Evolutionary conservation across 345 rosid genomes (phyloP).

Genomic region (Pugionium cornutum): DNA sequence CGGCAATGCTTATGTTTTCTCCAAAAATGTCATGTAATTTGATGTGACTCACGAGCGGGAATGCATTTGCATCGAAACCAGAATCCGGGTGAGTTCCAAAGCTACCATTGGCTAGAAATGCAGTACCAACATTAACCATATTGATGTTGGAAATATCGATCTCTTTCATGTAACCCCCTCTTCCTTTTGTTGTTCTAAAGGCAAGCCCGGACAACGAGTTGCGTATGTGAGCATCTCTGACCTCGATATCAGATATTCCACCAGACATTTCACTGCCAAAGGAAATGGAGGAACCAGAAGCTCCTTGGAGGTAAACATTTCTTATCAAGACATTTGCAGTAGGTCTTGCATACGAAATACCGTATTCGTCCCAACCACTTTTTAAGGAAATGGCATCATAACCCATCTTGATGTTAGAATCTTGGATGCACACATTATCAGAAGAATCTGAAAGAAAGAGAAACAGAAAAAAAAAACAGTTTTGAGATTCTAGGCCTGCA

Average conservation of each 20-base stretch:
- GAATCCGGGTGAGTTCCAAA: constrained; percentile 58
- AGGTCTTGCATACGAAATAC: constrained; percentile 46
- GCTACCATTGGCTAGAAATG: constrained; percentile 49
- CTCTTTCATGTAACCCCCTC: constrained; percentile 58
- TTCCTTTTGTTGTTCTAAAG: constrained; percentile 53
- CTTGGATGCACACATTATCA: constrained; percentile 55
- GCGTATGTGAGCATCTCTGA: constrained; percentile 39
- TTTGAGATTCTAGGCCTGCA: neutral
- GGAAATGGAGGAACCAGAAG: constrained; percentile 52
- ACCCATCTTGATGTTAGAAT: constrained; percentile 54
- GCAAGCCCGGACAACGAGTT: constrained; percentile 46
- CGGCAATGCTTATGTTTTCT: constrained; percentile 42
- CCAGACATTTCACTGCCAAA: constrained; percentile 70
- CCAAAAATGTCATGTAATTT: constrained; percentile 48
- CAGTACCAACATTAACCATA: constrained; percentile 41
- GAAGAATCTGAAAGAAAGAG: constrained; percentile 61
- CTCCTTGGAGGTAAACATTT: constrained; percentile 41
- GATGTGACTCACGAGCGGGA: constrained; percentile 47
- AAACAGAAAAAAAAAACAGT: neutral
- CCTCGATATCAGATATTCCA: constrained; percentile 47
- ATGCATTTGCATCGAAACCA: constrained; percentile 46
- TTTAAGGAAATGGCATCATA: constrained; percentile 57
- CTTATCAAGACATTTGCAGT: constrained; percentile 50
- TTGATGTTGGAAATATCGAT: constrained; percentile 44
- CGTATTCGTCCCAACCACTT: constrained; percentile 82